Percentiles rank a stretch among this genome's conserved stretches.
Conservation (phyloP, 305 asterid species). For the Ruellia speciosa region DNA sequence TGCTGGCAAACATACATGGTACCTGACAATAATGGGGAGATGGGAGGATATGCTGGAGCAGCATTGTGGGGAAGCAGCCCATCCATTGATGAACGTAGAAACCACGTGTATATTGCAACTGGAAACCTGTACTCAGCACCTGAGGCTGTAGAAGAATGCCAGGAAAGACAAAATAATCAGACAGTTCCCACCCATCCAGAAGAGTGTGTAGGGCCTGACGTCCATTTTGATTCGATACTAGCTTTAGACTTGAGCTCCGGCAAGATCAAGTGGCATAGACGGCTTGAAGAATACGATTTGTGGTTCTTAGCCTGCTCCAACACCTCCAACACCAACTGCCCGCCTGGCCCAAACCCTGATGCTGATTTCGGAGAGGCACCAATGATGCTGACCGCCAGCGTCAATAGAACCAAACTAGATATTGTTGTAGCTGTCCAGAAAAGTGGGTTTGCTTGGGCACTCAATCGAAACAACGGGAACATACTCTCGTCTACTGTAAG, state of each 20-base stretch:
- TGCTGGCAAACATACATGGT: constrained; percentile 40
- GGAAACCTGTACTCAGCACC: constrained; percentile 49
- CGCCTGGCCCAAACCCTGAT: constrained; percentile 39
- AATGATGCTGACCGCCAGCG: constrained; percentile 35
- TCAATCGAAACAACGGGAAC: constrained; percentile 36
- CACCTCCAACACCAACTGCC: constrained; percentile 34
- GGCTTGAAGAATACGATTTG: constrained; percentile 57
- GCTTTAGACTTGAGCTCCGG: constrained; percentile 42
- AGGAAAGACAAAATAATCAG: constrained; percentile 30
- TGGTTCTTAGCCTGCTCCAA: constrained; percentile 38
- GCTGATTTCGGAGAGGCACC: constrained; percentile 55
- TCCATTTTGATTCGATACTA: constrained; percentile 38
- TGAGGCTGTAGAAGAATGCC: constrained; percentile 30
- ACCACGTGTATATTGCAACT: constrained; percentile 43
- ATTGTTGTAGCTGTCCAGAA: constrained; percentile 49
- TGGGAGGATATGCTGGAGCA: constrained; percentile 40
- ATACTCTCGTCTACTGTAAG: constrained; percentile 43
- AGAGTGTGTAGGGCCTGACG: constrained; percentile 33
- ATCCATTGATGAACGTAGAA: constrained; percentile 39
- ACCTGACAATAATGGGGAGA: constrained; percentile 35
- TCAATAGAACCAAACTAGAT: constrained; percentile 26
- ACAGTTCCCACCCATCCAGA: constrained; percentile 30
- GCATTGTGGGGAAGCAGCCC: constrained; percentile 65
- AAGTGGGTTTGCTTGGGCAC: constrained; percentile 54
- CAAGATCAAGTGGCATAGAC: constrained; percentile 35